Evolutionary conservation across 805 yeast species (phyloP).

Genomic region (Saccharomycopsis microspora): DNA sequence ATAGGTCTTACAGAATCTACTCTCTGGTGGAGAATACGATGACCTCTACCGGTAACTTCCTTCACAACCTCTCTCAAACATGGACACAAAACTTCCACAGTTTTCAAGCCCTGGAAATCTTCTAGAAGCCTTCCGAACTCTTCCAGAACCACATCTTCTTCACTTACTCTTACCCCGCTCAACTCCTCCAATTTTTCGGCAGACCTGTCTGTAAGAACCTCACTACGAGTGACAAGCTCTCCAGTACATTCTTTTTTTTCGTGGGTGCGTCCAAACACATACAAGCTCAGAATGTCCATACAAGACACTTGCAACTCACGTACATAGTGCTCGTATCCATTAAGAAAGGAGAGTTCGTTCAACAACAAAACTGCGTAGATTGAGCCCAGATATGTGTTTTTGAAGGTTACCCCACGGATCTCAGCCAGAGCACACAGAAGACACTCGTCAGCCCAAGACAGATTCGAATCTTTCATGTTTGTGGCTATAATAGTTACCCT

Average conservation of each 20-base stretch:
- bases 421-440: not conserved
- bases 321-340: not conserved
- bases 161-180: no score
- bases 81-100: not conserved
- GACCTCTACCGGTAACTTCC: not conserved
- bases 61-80: not conserved
- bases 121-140: no score
- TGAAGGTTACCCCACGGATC: not conserved
- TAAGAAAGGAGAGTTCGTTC: not conserved
- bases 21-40: not conserved
- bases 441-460: slow-evolving; percentile 4
- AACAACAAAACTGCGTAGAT: not conserved
- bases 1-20: not conserved
- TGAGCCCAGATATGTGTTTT: not conserved
- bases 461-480: not conserved
- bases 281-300: not conserved
- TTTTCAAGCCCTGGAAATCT: not conserved
- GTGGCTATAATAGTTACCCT: not conserved
- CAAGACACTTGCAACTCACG: not conserved
- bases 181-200: no score
- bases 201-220: no score
- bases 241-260: not conserved
- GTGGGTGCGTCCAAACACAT: not conserved
- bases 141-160: no score
- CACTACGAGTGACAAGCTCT: not conserved